Conservation (phyloP, 2,329 filamentous ascomycete species). For the Fusarium chlamydosporum region DNA sequence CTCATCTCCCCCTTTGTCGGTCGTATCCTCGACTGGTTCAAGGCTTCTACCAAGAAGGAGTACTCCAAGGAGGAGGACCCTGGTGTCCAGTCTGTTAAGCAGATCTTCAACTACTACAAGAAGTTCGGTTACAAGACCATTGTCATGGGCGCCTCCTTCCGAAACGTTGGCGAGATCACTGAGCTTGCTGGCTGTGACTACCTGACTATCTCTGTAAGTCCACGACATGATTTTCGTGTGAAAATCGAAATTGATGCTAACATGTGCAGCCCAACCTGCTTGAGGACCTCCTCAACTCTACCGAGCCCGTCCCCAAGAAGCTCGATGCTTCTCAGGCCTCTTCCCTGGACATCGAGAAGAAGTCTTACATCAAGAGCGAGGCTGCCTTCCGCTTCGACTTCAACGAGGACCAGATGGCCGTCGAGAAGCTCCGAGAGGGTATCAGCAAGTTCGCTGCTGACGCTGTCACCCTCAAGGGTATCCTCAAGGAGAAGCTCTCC, state of each 20-base stretch:
- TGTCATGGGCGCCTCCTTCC: conserved; percentile 99
- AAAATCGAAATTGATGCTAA: conserved; percentile 39
- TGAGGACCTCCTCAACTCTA: conserved; percentile 92
- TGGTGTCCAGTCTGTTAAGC: conserved; percentile 92
- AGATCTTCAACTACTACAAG: conserved; percentile 99
- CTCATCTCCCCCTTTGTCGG: conserved; percentile 99
- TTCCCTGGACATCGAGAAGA: conserved; percentile 84
- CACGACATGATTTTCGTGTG: background rate
- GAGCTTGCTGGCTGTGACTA: conserved; percentile 99
- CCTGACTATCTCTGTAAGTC: conserved; percentile 91
- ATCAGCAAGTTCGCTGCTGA: conserved; percentile 99
- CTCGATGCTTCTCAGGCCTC: conserved; percentile 78
- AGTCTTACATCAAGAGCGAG: conserved; percentile 92
- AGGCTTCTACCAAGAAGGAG: conserved; percentile 94
- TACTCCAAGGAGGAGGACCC: conserved; percentile 93
- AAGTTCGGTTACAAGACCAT: conserved; percentile 99
- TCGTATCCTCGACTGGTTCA: conserved; percentile 99
- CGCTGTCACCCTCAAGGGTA: conserved; percentile 91
- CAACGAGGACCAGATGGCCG: conserved; percentile 99
- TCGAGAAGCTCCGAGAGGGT: conserved; percentile 98
- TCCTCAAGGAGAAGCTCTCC: conserved; percentile 87
- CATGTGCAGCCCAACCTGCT: conserved; percentile 82
- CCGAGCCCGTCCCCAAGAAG: conserved; percentile 88
- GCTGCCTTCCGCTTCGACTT: conserved; percentile 96
- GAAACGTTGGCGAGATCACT: conserved; percentile 95